phyloP scores from a whole-genome alignment of 2,329 filamentous ascomycete species.

The Sarocladiaceae sp. region DNA sequence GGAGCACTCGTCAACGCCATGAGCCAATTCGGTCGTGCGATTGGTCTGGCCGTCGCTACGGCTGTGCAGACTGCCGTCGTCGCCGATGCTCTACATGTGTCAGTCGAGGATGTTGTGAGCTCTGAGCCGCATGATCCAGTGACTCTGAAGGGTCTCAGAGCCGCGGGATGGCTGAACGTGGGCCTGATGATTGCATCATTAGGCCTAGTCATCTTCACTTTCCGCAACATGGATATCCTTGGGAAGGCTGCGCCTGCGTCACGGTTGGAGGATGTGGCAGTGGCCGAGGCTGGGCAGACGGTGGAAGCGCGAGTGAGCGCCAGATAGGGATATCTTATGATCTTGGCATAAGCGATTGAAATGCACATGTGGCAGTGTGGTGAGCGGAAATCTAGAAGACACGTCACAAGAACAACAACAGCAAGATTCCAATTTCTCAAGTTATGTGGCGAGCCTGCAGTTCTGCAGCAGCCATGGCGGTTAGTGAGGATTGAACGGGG shows the following conservation, averaged over 20 bases:
- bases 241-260: slow-evolving; percentile 28
- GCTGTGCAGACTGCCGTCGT: slow-evolving; percentile 59
- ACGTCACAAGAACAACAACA: no score
- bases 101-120: slow-evolving; percentile 36
- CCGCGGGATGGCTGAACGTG: slow-evolving; percentile 47
- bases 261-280: slow-evolving; percentile 11
- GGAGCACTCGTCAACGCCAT: slow-evolving; percentile 63
- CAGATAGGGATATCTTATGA: no score
- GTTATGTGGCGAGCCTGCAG: no score
- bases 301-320: background rate
- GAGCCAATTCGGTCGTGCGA: slow-evolving; percentile 57
- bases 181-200: slow-evolving; percentile 38
- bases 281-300: background rate
- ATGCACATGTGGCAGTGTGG: no score
- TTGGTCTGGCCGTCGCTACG: slow-evolving; percentile 60
- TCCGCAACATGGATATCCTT: slow-evolving; percentile 46
- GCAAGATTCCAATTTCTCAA: no score
- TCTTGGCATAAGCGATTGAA: no score
- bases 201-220: slow-evolving; percentile 37
- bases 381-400: no score
- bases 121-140: slow-evolving; percentile 37
- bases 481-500: no score
- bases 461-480: no score
- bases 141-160: slow-evolving; percentile 41
- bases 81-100: slow-evolving; percentile 37